Evolutionary conservation across 2,329 filamentous ascomycete genomes (phyloP), one percentile per base, ranked within the genome.

Genomic region (Neoarthrinium moseri): DNA sequence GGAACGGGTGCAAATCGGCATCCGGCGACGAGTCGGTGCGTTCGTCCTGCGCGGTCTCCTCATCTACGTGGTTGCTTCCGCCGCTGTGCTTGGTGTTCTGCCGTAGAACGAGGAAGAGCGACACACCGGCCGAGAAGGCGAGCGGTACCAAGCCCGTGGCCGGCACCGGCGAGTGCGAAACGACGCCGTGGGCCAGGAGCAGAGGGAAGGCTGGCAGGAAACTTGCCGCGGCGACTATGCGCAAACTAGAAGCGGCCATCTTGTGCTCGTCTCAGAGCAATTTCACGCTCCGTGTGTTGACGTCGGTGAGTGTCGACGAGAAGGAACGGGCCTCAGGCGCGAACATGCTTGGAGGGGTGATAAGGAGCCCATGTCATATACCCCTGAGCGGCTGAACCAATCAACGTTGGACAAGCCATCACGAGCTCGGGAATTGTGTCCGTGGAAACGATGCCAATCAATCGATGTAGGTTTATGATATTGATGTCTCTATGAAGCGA

Each of bases 171-270:
- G 58, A 50, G 29, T 52, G 42, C 21, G 67, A 67, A 43, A 69
- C 54, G 36, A 64, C 55, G 52, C 65, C 67, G 53, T 70, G 66
- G 23, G 63, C 57, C 48, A 73, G 51, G 49, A 65, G 66, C 15
- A 72, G 61, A 3, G 66, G 63, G 35, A 72, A 65, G 6, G 67
- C 67, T 32, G 67, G 68, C 23, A 71, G 26, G 48, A 71, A 69
- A 44, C 60, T 63, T 40, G 59, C 52, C 49, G 63, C 58, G 42
- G 63, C 62, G 46, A 66, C 48, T 43, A 62, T 56, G 48, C 69
- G 69, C 33, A 69, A 24, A 10, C 17, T 18, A 3, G 15, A 15
- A 17, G 37, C 13, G 23, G 37, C 37, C 37, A 40, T 40, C 10
- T 20, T 30, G 13, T 13, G 17, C 23, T 12, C 21, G 20, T 24